A percentile compares a stretch with the other conserved stretches of the same genome.
These are phyloP conservation scores for Aurantiochytrium sp. DNA, from an alignment of 108 stramenopile species.

Conservation along the genomic window DNA sequence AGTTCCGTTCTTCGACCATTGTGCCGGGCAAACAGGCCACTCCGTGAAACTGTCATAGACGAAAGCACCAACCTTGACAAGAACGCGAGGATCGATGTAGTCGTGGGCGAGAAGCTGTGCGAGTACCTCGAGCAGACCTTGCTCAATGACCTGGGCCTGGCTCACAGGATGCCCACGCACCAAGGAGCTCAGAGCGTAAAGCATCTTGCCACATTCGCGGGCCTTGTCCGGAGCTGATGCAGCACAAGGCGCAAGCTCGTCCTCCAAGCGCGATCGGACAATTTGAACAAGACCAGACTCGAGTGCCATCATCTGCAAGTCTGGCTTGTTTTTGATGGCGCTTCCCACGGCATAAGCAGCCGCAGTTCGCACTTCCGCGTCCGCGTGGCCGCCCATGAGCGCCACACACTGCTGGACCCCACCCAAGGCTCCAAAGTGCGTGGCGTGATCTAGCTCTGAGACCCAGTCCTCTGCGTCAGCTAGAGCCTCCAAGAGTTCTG, in stretches of 20 bases:
- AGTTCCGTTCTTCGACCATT: not conserved
- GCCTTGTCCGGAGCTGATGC: not conserved
- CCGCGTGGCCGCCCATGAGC: not conserved
- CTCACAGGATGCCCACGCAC: not conserved
- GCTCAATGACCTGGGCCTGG: not conserved
- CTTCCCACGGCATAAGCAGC: not conserved
- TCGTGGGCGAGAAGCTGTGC: not conserved
- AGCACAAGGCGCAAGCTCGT: not conserved
- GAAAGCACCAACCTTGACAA: not conserved
- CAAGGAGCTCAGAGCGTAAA: not conserved
- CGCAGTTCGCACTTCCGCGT: not conserved
- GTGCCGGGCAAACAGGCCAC: not conserved
- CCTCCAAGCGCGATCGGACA: not conserved
- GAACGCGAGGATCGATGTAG: not conserved
- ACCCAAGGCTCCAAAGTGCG: not conserved
- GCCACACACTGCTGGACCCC: not conserved
- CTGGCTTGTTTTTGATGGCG: not conserved
- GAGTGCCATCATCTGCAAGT: not conserved
- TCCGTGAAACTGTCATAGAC: not conserved
- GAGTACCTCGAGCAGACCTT: not conserved
- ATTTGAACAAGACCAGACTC: not conserved
- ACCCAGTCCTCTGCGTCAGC: not conserved
- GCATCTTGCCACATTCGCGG: not conserved
- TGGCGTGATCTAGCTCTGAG: not conserved
- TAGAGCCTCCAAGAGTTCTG: not conserved